These are phyloP conservation scores for Solanum infundibuliforme DNA, from an alignment of 257 asterid species.

Conservation along the genomic window DNA sequence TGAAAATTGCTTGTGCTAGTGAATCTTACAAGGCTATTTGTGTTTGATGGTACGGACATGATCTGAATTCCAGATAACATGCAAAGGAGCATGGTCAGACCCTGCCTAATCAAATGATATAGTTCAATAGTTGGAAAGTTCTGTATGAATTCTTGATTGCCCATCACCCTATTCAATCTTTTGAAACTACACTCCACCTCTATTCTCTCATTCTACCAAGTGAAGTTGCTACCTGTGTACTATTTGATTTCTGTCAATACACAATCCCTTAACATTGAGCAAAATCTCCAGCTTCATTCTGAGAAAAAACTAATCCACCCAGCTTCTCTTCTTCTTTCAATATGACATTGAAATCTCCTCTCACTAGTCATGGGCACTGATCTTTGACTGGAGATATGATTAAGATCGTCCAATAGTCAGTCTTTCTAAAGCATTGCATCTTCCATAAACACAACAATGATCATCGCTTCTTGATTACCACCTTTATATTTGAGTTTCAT, in stretches of 20 bases:
- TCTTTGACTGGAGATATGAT: background rate
- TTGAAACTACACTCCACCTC: background rate
- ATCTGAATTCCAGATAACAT: too few species aligned
- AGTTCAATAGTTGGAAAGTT: background rate
- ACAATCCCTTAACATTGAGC: background rate
- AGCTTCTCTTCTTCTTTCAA: background rate
- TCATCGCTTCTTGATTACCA: too few species aligned
- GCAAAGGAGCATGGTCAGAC: too few species aligned
- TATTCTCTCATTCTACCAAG: background rate
- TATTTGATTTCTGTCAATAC: background rate
- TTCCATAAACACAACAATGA: background rate
- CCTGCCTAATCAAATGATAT: too few species aligned
- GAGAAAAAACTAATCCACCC: background rate
- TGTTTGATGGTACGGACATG: background rate
- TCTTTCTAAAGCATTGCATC: background rate
- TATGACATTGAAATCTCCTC: background rate
- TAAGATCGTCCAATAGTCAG: background rate
- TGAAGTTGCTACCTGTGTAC: background rate
- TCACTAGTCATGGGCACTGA: background rate
- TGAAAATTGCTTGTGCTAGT: background rate
- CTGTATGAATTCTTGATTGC: background rate
- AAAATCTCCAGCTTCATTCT: background rate
- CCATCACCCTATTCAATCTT: background rate
- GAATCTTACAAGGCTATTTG: background rate
- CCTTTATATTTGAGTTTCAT: too few species aligned